Evolutionary conservation across 2,329 filamentous ascomycete genomes (phyloP), one percentile per base, ranked within the genome.

Genomic region (Exserohilum turcica): DNA sequence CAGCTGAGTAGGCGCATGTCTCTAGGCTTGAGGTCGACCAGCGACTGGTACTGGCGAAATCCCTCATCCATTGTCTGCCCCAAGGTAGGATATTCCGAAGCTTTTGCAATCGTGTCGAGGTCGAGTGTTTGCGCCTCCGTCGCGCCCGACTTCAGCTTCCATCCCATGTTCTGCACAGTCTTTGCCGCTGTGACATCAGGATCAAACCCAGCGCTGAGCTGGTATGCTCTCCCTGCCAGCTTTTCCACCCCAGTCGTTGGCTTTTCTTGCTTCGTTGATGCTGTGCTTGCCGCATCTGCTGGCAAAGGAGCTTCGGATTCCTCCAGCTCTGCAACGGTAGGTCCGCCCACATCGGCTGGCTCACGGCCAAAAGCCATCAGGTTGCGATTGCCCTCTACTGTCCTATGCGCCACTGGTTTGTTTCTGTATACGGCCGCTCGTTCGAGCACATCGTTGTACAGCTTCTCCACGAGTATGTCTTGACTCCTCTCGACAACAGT

Each of bases 361-460:
- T 99, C 94, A 56, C 89, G 87, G 36, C 92, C 92, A 55, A 89
- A 85, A 60, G 94, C 84, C 49, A 99, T 89, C 52, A 95, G 77
- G 50, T 89, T 88, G 60, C 86, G 86, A 65, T 96, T 90, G 12
- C 93, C 94, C 69, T 92, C 86, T 13, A 95, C 86, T 18, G 89
- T 86, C 59, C 89, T 86, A 6, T 84, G 82, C 6, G 86, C 81
- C 29, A 85, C 81, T 19, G 85, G 78, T 72, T 92, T 93, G 71
- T 91, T 89, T 65, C 96, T 92, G 78, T 91, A 97, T 61, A 90
- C 86, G 70, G 92, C 94, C 37, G 94, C 91, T 47, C 94, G 86
- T 69, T 97, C 93, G 18, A 97, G 82, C 39, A 96, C 90, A 72
- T 97, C 92, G 63, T 97, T 97, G 79, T 95, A 97, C 2, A 99